Base-by-base conservation (phyloP, 495 filamentous ascomycete species). In the Glonium stellatum region DNA sequence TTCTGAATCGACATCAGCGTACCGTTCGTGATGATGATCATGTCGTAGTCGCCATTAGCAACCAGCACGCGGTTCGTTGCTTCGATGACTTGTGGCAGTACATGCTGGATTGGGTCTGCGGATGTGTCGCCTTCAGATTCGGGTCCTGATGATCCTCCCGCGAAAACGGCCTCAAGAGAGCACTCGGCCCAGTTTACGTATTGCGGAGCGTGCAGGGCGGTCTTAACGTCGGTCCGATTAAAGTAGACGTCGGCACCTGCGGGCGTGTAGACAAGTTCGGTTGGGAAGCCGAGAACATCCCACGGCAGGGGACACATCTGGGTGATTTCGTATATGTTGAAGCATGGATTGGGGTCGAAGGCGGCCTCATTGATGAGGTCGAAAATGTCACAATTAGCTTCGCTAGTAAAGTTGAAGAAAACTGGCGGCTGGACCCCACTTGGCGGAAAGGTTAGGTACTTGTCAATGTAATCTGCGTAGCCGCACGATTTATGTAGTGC, bases 51-150 rank as follows among this genome's bases (percentile, higher is more conserved):
- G 39, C 65, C 65, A 25, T 68, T 67, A 31, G 57, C 27, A 23
- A 69, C 54, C 12, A 69, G 52, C 35, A 69, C 67, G 22, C 67
- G 61, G 55, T 69, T 67, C 18, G 65, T 69, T n/a, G 66, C 63
- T 46, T 69, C 67, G 31, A 69, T 69, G 37, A 65, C 55, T 23
- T 60, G 51, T 8, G 65, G 67, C 1, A 64, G 62, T 35, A 68
- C 55, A 10, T 55, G 22, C 42, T 71, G 69, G 48, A 71, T 70
- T 8, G 69, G 68, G 50, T 71, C 69, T 11, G 63, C 39, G 25
- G 65, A 64, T 12, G 54, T 35, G 44, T 71, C 69, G 34, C 67
- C 66, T 31, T 68, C 57, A 18, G 35, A 51, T 41, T 68, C 54
- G 4, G 63, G 66, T 21, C 68, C 68, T 15, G 4, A 4, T 18